These are phyloP conservation scores for Eimeria falciformis DNA, from an alignment of 169 alveolate genomes.

Conservation along the genomic window DNA sequence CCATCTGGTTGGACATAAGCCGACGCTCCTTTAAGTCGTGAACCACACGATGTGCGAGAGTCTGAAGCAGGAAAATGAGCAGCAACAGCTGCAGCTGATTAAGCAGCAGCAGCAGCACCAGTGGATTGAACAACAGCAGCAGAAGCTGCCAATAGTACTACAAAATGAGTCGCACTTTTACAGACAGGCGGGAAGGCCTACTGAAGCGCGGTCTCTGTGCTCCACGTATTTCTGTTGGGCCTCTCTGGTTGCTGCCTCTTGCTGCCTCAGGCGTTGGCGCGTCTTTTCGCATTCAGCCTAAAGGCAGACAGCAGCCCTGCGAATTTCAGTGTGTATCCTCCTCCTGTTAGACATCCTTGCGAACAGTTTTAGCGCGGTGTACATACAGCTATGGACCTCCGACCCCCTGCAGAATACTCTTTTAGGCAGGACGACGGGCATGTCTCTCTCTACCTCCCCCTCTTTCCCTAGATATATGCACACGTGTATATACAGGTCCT, in stretches of 20 bases:
- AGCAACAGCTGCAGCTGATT: not conserved
- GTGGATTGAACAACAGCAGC: not conserved
- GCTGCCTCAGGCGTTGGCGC: not conserved
- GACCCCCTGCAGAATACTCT: no score
- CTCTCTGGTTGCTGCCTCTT: not conserved
- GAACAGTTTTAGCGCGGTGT: no score
- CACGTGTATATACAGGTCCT: no score
- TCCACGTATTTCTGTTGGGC: constrained; percentile 4
- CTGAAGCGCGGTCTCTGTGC: constrained; percentile 4
- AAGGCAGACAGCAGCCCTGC: not conserved
- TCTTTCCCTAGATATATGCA: no score
- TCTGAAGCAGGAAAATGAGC: not conserved
- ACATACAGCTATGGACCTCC: no score
- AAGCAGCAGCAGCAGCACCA: not conserved
- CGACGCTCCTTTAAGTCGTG: not conserved
- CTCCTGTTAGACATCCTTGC: no score
- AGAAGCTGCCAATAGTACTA: no score
- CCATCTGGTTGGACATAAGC: not conserved
- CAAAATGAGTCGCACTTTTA: no score
- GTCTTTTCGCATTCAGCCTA: not conserved
- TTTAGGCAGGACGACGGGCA: no score
- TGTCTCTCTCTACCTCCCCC: no score
- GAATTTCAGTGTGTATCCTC: no score
- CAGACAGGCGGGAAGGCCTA: not conserved
- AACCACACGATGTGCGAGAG: constrained; percentile 10